Evolutionary conservation across 331 rosid genomes (phyloP).

Genomic region (Quercus lobata): DNA sequence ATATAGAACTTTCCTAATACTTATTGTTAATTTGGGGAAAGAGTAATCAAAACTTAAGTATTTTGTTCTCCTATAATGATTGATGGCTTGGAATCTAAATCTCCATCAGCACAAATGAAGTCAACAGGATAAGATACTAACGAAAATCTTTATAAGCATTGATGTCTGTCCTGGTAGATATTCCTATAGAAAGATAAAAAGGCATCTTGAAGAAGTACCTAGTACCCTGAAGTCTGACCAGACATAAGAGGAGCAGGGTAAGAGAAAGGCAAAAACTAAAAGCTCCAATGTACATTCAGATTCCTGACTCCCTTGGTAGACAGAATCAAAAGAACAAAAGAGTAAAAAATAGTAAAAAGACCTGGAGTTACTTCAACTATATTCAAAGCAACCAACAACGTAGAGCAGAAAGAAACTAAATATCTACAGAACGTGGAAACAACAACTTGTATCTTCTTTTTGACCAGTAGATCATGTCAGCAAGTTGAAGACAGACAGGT

Average conservation of each 20-base stretch:
- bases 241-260: not conserved
- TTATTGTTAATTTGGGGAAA: not conserved
- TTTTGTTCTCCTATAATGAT: not conserved
- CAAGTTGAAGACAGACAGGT: constrained; percentile 14
- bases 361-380: not conserved
- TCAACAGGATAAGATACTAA: not conserved
- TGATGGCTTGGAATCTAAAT: not conserved
- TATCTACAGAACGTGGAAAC: not conserved
- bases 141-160: not conserved
- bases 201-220: not conserved
- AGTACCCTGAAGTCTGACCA: constrained; percentile 1
- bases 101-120: not conserved
- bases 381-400: constrained; percentile 8
- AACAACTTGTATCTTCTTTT: not conserved
- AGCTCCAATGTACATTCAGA: not conserved
- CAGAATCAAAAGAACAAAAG: not conserved
- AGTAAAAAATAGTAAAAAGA: not conserved
- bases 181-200: not conserved
- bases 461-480: constrained; percentile 9
- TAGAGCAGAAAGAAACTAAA: not conserved
- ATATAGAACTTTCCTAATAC: not conserved
- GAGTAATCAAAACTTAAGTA: not conserved
- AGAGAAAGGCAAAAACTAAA: not conserved
- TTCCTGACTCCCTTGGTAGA: not conserved
- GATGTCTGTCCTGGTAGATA: not conserved